phyloP scores from a whole-genome alignment of 2,329 filamentous ascomycete species.

The Echinosphaeria canescens region DNA sequence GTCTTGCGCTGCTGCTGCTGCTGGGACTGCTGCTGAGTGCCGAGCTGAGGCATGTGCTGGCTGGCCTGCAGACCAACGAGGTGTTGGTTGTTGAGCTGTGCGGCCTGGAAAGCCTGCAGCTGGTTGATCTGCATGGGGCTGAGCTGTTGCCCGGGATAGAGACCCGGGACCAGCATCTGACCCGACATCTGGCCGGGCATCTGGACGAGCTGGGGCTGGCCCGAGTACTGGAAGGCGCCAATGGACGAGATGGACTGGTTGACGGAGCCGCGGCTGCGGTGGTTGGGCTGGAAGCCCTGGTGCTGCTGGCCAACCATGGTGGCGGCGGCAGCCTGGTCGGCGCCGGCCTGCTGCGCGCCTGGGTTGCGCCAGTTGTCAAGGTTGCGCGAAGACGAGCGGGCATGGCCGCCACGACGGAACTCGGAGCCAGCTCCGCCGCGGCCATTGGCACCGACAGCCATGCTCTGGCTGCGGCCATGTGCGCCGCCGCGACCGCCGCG shows the following conservation, averaged over 20 bases:
- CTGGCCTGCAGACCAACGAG: conserved; percentile 46
- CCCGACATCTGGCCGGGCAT: conserved; percentile 73
- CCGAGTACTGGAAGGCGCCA: conserved; percentile 73
- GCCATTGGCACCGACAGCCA: conserved; percentile 51
- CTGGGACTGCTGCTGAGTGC: conserved; percentile 44
- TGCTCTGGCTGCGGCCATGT: conserved; percentile 72
- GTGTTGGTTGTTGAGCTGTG: conserved; percentile 59
- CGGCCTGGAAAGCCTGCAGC: conserved; percentile 79
- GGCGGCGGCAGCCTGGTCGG: conserved; percentile 28
- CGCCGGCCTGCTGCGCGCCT: conserved; percentile 35
- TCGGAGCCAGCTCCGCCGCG: conserved; percentile 31
- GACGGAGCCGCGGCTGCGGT: conserved; percentile 68
- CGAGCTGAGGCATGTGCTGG: conserved; percentile 49
- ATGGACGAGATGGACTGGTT: conserved; percentile 69
- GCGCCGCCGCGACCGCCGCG: conserved; percentile 34
- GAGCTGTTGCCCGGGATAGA: conserved; percentile 70
- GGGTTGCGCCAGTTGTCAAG: conserved; percentile 98
- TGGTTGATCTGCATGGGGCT: conserved; percentile 79
- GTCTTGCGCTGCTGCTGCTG: conserved; percentile 92
- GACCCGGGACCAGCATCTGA: conserved; percentile 65
- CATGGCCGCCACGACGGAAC: conserved; percentile 62
- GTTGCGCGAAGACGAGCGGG: conserved; percentile 68
- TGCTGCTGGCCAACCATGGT: conserved; percentile 34
- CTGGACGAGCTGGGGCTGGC: conserved; percentile 73
- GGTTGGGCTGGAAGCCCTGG: conserved; percentile 74